Percentiles rank a stretch among this genome's conserved stretches.
These are phyloP conservation scores for Acidomyces sp. DNA, from an alignment of 495 filamentous ascomycete genomes.

Conservation along the genomic window DNA sequence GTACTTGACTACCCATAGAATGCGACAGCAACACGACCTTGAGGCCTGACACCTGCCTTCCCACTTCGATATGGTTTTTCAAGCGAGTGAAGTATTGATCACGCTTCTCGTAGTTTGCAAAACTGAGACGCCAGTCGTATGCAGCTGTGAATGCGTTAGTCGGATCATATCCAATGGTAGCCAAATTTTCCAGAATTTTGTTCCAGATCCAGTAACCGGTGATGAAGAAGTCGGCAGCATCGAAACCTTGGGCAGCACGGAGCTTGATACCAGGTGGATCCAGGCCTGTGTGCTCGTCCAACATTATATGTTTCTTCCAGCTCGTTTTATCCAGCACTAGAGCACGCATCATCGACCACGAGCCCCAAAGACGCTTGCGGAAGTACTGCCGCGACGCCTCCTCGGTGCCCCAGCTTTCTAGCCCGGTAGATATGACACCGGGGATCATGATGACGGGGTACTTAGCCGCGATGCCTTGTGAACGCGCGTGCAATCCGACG, in stretches of 20 bases:
- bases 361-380: constrained; percentile 85
- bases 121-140: constrained; percentile 96
- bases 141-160: constrained; percentile 90
- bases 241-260: constrained; percentile 89
- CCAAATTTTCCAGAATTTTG: constrained; percentile 93
- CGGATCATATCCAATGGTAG: constrained; percentile 89
- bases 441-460: constrained; percentile 95
- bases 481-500: constrained; percentile 65
- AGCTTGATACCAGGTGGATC: constrained; percentile 90
- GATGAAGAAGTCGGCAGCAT: constrained; percentile 94
- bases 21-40: constrained; percentile 86
- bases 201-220: constrained; percentile 98
- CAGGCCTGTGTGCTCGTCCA: constrained; percentile 79
- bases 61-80: constrained; percentile 79
- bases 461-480: constrained; percentile 68
- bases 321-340: constrained; percentile 81
- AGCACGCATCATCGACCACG: constrained; percentile 95
- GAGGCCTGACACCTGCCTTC: constrained; percentile 49
- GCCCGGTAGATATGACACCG: constrained; percentile 90
- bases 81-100: constrained; percentile 89
- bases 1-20: constrained; percentile 92
- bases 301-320: constrained; percentile 95
- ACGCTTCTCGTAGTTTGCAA: constrained; percentile 70
- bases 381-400: constrained; percentile 76
- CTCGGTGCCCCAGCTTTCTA: constrained; percentile 91